Conservation (phyloP, 345 rosid species). For the Arabis alpina region DNA sequence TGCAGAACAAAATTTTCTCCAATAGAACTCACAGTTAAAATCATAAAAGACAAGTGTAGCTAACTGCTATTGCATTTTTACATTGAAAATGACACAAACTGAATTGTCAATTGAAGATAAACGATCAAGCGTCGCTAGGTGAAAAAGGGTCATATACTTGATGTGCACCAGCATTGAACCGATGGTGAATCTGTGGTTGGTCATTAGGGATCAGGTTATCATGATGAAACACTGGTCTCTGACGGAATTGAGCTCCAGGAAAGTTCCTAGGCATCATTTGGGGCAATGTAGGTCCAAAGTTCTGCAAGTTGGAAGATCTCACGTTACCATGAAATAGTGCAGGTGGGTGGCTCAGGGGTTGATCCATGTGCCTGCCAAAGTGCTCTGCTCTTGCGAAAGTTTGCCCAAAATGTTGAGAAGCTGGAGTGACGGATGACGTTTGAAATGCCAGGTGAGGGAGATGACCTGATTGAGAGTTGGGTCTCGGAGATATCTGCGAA, state of each 20-base stretch:
- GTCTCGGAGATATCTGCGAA: slow-evolving; percentile 50
- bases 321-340: slow-evolving; percentile 38
- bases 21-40: neutral
- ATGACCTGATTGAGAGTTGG: slow-evolving; percentile 45
- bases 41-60: neutral
- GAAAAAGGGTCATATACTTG: slow-evolving; percentile 92
- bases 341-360: slow-evolving; percentile 38
- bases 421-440: slow-evolving; percentile 48
- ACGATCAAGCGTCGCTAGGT: slow-evolving; percentile 50
- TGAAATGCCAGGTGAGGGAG: slow-evolving; percentile 46
- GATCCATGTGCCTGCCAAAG: slow-evolving; percentile 55
- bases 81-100: neutral
- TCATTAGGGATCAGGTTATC: slow-evolving; percentile 44
- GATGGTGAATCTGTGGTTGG: slow-evolving; percentile 52
- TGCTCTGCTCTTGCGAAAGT: slow-evolving; percentile 50
- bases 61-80: slow-evolving; percentile 16
- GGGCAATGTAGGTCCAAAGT: slow-evolving; percentile 46
- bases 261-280: slow-evolving; percentile 57
- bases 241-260: slow-evolving; percentile 46
- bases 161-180: slow-evolving; percentile 47
- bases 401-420: slow-evolving; percentile 54
- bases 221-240: slow-evolving; percentile 54
- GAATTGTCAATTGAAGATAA: too few relatives aligned
- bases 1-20: neutral
- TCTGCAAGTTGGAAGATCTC: slow-evolving; percentile 54